These are phyloP conservation scores for Salix viminalis DNA, from an alignment of 345 rosid species.

Conservation along the genomic window DNA sequence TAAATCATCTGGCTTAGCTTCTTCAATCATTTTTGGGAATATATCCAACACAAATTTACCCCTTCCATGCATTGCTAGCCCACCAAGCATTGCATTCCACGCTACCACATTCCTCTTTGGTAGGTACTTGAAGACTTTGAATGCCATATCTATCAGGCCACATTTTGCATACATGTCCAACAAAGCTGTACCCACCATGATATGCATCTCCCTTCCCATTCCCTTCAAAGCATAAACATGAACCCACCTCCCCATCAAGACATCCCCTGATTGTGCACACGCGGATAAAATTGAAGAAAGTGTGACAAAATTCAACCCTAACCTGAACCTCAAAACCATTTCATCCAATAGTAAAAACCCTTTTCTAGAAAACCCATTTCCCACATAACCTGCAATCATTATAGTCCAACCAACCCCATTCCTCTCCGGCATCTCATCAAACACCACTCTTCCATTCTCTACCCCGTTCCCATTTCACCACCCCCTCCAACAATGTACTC, in stretches of 20 bases:
- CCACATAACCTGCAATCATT: slow-evolving; percentile 62
- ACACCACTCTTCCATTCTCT: slow-evolving; percentile 47
- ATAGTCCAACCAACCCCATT: slow-evolving; percentile 73
- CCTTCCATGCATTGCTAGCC: slow-evolving; percentile 72
- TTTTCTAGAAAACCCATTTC: slow-evolving; percentile 46
- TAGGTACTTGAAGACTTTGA: slow-evolving; percentile 46
- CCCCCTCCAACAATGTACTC: slow-evolving; percentile 62
- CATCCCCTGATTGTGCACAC: slow-evolving; percentile 66
- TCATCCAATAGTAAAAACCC: slow-evolving; percentile 42
- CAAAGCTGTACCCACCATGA: slow-evolving; percentile 72
- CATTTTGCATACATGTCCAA: slow-evolving; percentile 88
- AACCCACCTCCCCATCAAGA: slow-evolving; percentile 60
- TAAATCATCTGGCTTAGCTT: slow-evolving; percentile 64
- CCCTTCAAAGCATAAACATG: slow-evolving; percentile 62
- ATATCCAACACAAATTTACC: slow-evolving; percentile 47
- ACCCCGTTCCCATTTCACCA: slow-evolving; percentile 62
- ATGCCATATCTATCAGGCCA: slow-evolving; percentile 55
- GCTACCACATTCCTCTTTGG: slow-evolving; percentile 62
- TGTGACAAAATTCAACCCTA: slow-evolving; percentile 44
- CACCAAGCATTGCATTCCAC: slow-evolving; percentile 74
- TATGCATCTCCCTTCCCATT: slow-evolving; percentile 40
- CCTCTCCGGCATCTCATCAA: slow-evolving; percentile 63
- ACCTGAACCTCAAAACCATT: slow-evolving; percentile 41
- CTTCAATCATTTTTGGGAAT: slow-evolving; percentile 54
- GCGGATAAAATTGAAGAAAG: slow-evolving; percentile 68